Evolutionary conservation across 768 basidiomycete species (phyloP).

Genomic region (Rhizopogon vulgaris): DNA sequence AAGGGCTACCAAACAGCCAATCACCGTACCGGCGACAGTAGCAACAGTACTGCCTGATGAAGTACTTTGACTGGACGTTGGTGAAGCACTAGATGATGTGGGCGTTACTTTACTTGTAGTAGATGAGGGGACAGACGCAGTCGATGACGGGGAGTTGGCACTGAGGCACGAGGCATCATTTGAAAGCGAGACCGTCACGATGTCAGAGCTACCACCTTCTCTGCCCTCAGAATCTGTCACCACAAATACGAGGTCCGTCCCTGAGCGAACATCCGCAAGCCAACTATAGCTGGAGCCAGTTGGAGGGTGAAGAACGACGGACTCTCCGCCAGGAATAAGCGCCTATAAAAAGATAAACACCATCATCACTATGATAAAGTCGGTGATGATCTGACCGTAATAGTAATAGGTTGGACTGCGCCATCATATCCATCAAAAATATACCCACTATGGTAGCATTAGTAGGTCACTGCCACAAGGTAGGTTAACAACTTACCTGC

Average conservation of each 20-base stretch:
- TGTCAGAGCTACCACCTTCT: slow-evolving; percentile 56
- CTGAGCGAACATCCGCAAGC: slow-evolving; percentile 50
- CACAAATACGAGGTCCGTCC: slow-evolving; percentile 52
- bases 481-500: slow-evolving; percentile 37
- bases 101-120: slow-evolving; percentile 10
- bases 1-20: slow-evolving; percentile 48
- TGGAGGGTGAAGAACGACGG: slow-evolving; percentile 36
- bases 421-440: slow-evolving; percentile 36
- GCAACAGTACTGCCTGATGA: slow-evolving; percentile 32
- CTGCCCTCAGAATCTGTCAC: slow-evolving; percentile 46
- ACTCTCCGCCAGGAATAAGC: slow-evolving; percentile 56
- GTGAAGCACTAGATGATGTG: slow-evolving; percentile 12
- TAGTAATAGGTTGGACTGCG: slow-evolving; percentile 49
- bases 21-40: slow-evolving; percentile 42
- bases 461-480: slow-evolving; percentile 3
- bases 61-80: slow-evolving; percentile 13
- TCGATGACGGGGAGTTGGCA: slow-evolving; percentile 47
- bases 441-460: slow-evolving; percentile 33
- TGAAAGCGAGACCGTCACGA: slow-evolving; percentile 41
- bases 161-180: slow-evolving; percentile 48
- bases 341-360: slow-evolving; percentile 31
- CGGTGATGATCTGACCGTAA: slow-evolving; percentile 33
- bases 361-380: not conserved
- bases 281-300: slow-evolving; percentile 39
- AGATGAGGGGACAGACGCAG: slow-evolving; percentile 21